Evolutionary conservation across 176 grass and related monocot species (phyloP).

Genomic region (Carex scoparia): DNA sequence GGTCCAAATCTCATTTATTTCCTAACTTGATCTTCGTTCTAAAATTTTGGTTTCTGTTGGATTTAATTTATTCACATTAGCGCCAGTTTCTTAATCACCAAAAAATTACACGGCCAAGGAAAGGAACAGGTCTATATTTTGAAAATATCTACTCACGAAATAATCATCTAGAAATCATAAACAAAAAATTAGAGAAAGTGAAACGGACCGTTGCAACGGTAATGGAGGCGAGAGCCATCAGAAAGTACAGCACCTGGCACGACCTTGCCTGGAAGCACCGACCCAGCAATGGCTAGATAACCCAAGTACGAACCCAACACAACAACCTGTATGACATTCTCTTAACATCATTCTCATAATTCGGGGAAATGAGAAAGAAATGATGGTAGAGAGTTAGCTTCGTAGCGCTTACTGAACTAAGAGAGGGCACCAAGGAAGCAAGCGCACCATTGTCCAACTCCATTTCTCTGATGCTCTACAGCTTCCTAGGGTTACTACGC

Average conservation of each 20-base stretch:
- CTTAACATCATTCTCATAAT: background rate
- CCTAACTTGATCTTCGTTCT: background rate
- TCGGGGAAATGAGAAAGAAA: background rate
- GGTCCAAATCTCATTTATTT: background rate
- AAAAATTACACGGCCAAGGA: background rate
- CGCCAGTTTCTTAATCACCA: background rate
- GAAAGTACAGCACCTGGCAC: conserved; percentile 66
- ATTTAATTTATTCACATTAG: background rate
- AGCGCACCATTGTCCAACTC: conserved; percentile 24
- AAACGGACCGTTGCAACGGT: conserved; percentile 75
- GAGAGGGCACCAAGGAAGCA: conserved; percentile 44
- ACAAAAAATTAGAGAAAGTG: background rate
- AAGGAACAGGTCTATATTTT: background rate
- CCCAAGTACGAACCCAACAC: conserved; percentile 60
- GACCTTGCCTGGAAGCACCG: conserved; percentile 63
- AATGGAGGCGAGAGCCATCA: conserved; percentile 77
- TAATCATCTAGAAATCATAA: background rate
- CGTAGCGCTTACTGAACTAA: conserved; percentile 33
- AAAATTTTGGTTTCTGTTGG: background rate
- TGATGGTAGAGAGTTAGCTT: background rate
- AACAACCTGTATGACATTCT: conserved; percentile 32
- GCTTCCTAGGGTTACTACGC: background rate
- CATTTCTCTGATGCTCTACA: background rate
- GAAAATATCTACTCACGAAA: background rate
- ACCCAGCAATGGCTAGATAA: conserved; percentile 64